Evolutionary conservation across 805 yeast species (phyloP).

Genomic region (Kuraishia hungarica): DNA sequence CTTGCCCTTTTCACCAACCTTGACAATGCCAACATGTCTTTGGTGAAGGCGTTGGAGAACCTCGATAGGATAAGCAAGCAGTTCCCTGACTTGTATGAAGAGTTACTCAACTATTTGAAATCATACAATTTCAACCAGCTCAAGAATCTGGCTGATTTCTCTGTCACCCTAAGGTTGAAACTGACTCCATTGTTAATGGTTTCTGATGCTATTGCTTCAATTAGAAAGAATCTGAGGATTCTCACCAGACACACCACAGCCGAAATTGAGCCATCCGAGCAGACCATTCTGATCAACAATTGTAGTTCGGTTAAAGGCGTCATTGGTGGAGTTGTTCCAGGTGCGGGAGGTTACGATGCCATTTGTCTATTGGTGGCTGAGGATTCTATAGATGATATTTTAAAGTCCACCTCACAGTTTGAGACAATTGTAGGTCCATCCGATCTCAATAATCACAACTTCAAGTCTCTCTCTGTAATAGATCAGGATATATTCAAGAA

Average conservation of each 20-base stretch:
- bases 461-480: background rate
- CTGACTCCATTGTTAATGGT: constrained; percentile 24
- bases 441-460: background rate
- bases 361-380: constrained; percentile 61
- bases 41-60: constrained; percentile 39
- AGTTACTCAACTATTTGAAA: constrained; percentile 13
- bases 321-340: constrained; percentile 94
- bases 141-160: background rate
- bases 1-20: constrained; percentile 43
- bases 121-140: constrained; percentile 9
- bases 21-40: constrained; percentile 46
- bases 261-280: constrained; percentile 79
- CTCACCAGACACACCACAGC: constrained; percentile 68
- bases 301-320: constrained; percentile 61
- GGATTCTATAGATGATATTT: constrained; percentile 27
- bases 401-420: background rate
- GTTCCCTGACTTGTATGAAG: constrained; percentile 27
- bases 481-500: constrained; percentile 24
- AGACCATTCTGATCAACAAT: constrained; percentile 58
- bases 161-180: constrained; percentile 1
- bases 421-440: background rate
- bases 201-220: constrained; percentile 30
- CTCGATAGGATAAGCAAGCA: constrained; percentile 25
- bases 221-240: constrained; percentile 49
- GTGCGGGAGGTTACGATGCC: constrained; percentile 98